These are phyloP conservation scores for Epicoccum nigrum DNA, from an alignment of 2,329 filamentous ascomycete genomes.

Conservation along the genomic window DNA sequence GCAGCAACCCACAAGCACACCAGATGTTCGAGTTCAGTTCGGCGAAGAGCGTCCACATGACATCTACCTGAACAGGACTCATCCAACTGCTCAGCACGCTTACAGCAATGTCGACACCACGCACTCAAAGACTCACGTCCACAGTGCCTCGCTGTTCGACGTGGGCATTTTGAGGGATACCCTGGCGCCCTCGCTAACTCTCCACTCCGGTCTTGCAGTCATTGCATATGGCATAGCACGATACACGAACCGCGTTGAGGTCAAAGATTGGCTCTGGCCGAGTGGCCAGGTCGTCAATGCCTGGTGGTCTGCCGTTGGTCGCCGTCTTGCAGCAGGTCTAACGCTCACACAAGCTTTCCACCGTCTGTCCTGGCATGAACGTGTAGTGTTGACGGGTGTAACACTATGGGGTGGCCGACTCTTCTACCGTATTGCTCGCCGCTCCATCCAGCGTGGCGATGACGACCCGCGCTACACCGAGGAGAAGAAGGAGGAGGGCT, in stretches of 20 bases:
- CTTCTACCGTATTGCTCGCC: constrained; percentile 60
- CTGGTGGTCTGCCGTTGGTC: constrained; percentile 65
- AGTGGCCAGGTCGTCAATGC: constrained; percentile 61
- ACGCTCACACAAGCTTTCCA: constrained; percentile 55
- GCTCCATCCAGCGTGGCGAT: constrained; percentile 56
- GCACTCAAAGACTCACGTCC: constrained; percentile 43
- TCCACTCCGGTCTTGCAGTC: constrained; percentile 60
- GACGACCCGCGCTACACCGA: constrained; percentile 64
- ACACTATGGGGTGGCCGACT: constrained; percentile 64
- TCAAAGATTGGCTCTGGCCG: constrained; percentile 68
- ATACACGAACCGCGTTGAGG: constrained; percentile 61
- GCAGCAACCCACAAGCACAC: constrained; percentile 22
- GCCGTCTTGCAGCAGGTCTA: constrained; percentile 56
- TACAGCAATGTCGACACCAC: constrained; percentile 32
- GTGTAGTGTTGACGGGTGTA: constrained; percentile 62
- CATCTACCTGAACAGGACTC: constrained; percentile 39
- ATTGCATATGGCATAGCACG: constrained; percentile 60
- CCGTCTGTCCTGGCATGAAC: constrained; percentile 60
- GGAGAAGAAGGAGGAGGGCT: constrained; percentile 58
- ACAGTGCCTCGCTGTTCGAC: constrained; percentile 42
- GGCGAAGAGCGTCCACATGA: constrained; percentile 41
- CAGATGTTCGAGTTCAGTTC: constrained; percentile 41
- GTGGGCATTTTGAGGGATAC: constrained; percentile 61
- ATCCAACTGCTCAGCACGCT: constrained; percentile 19
- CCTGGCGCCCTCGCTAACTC: constrained; percentile 60